Evolutionary conservation across 2,329 filamentous ascomycete genomes (phyloP).

Genomic region (Penicillium sp.): DNA sequence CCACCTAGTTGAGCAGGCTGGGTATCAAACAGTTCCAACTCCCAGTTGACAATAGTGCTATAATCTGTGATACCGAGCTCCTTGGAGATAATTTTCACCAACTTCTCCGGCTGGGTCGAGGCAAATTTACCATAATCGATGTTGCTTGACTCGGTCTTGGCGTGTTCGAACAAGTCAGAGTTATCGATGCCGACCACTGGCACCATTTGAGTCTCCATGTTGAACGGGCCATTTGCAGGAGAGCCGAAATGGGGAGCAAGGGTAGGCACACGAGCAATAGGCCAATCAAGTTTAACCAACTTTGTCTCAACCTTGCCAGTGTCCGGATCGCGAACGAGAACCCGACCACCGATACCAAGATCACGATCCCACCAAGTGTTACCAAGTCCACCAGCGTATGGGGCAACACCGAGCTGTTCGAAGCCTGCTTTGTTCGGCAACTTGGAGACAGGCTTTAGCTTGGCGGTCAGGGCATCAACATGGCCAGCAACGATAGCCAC

Average conservation of each 20-base stretch:
- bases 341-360: slow-evolving; percentile 82
- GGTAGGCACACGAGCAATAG: slow-evolving; percentile 87
- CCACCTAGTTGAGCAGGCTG: slow-evolving; percentile 83
- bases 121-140: slow-evolving; percentile 65
- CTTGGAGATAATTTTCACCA: slow-evolving; percentile 78
- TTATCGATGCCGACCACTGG: slow-evolving; percentile 89
- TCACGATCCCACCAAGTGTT: slow-evolving; percentile 97
- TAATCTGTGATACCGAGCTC: slow-evolving; percentile 74
- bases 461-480: slow-evolving; percentile 86
- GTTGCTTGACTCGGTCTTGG: slow-evolving; percentile 34
- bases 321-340: slow-evolving; percentile 72
- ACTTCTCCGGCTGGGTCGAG: slow-evolving; percentile 76
- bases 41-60: slow-evolving; percentile 85
- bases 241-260: slow-evolving; percentile 92
- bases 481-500: slow-evolving; percentile 87
- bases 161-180: slow-evolving; percentile 52
- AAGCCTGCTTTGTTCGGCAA: slow-evolving; percentile 84
- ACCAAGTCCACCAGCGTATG: slow-evolving; percentile 85
- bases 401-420: slow-evolving; percentile 84
- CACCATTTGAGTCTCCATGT: slow-evolving; percentile 89
- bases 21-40: slow-evolving; percentile 89
- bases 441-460: slow-evolving; percentile 85
- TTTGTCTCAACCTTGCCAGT: slow-evolving; percentile 75
- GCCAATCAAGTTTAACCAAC: slow-evolving; percentile 90
- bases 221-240: slow-evolving; percentile 64